A percentile compares a stretch with the other conserved stretches of the same genome.
These are phyloP conservation scores for Cylindrodendrum hubeiense DNA, from an alignment of 2,329 filamentous ascomycete species.

Conservation along the genomic window DNA sequence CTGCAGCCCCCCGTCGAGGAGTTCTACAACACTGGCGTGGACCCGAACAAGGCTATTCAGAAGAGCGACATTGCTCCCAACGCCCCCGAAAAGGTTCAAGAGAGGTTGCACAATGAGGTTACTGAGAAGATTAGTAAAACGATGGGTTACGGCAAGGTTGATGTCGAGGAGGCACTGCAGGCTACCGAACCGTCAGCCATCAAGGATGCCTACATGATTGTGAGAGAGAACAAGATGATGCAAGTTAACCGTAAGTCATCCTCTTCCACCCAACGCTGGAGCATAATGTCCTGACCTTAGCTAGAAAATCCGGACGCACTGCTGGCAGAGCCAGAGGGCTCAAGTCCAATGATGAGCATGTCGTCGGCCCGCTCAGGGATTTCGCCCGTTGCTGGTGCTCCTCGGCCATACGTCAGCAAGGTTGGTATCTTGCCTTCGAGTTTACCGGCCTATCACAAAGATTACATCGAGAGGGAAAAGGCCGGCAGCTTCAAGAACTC, in stretches of 20 bases:
- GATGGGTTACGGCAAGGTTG: conserved; percentile 95
- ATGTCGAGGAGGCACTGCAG: conserved; percentile 93
- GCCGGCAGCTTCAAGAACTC: conserved; percentile 61
- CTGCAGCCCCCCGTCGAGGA: conserved; percentile 90
- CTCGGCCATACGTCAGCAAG: conserved; percentile 79
- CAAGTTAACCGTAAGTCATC: conserved; percentile 84
- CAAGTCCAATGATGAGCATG: conserved; percentile 66
- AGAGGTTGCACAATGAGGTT: conserved; percentile 91
- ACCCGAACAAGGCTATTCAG: conserved; percentile 91
- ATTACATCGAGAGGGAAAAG: conserved; percentile 83
- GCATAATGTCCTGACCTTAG: conserved; percentile 44
- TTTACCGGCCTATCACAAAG: conserved; percentile 89
- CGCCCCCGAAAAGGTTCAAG: conserved; percentile 82
- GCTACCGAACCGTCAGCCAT: conserved; percentile 96
- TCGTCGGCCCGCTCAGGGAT: conserved; percentile 67
- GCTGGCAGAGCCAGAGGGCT: conserved; percentile 51
- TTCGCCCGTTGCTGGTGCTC: conserved; percentile 61
- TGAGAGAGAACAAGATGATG: conserved; percentile 98
- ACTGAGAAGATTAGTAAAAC: conserved; percentile 97
- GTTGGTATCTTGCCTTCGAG: conserved; percentile 93
- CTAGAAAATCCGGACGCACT: conserved; percentile 51
- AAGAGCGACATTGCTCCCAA: conserved; percentile 84
- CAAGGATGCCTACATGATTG: conserved; percentile 98
- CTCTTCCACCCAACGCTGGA: neutral
- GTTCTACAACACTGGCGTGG: conserved; percentile 92